Base-by-base conservation (phyloP, 306 rosid genomes). In the Acacia crassicarpa region DNA sequence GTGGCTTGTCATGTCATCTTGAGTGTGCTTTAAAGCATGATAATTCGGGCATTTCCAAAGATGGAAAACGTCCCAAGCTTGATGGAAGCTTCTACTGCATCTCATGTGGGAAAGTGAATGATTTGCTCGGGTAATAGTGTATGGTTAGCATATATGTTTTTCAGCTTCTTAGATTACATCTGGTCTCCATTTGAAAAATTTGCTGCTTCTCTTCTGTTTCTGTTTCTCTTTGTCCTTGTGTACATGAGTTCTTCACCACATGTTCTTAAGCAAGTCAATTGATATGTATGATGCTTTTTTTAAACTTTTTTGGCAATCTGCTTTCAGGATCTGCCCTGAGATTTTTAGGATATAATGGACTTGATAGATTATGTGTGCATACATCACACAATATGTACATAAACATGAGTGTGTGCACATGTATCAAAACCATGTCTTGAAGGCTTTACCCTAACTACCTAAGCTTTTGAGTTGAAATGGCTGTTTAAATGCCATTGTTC, bases 1-100 rank as follows among this genome's bases (percentile, higher is more conserved):
- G 99, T 86, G 98, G 95, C 75, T 84, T 93, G 92, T 95, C 99
- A 27, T 95, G 99, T 85, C 99, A 95, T 88, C 98, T 95, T 84
- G 99, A 93, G 88, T 95, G 99, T 76, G 97, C 99, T 76, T 83
- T 95, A 81, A 95, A 90, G 72, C 91, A 90, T 25, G 89, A 86
- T 78, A 87, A 78, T 65, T 91, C 97, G 35, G 97, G 99, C 56
- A 92, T 95, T 83, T 82, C 86, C 53, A 86, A 86, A 75, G 90
- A 74, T 54, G 89, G 91, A 58, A 75, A 78, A 72, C 72, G 78
- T 69, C 85, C 84, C 81, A 89, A 87, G 84, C 85, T 90, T 14
- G 98, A 93, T 84, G 99, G 99, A 83, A 86, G 91, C 86, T 95
- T 95, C 89, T 84, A 81, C 79, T 95, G 99, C 82, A 87, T 93